Base-by-base conservation (phyloP, 116 monocot genomes). In the Zostera marina region DNA sequence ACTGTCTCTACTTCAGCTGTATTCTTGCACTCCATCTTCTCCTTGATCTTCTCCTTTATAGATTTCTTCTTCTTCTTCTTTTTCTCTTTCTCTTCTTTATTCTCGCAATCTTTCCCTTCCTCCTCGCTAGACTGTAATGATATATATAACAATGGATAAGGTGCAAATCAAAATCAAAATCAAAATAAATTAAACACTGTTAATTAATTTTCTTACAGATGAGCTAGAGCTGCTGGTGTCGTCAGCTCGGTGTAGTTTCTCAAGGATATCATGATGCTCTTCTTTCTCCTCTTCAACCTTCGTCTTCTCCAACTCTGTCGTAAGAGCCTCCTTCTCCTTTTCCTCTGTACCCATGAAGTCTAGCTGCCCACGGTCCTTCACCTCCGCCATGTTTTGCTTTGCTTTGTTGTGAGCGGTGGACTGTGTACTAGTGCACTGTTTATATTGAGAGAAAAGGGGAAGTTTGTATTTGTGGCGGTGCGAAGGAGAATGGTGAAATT, bases 51-150 rank as follows among this genome's bases (percentile, higher is more conserved):
- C 47, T 16, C 47, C 47, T 47, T 47, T 13, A 47, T 47, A n/a
- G n/a, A n/a, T n/a, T 47, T 47, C 49, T 49, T 17, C 49, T 49
- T 49, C 49, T 20, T 49, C 49, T 49, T 47, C 47, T 47, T 49
- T 17, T 49, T 49, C 9, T 49, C 19, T 17, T 49, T 49, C 49
- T 49, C 9, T 17, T 49, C 49, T 17, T 3, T 20, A 8, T 16
- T 49, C 49, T 49, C 17, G 20, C 49, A 7, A 8, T 49, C 49
- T 20, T 49, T 17, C 20, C 19, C 49, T 20, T 49, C 49, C 49
- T 49, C 49, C 32, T 32, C 32, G 32, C 32, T 32, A 10, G 49
- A 49, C 49, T 49, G 49, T 49, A 49, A 20, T 17, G 7, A 15
- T 20, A 47, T 6, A 47, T n/a, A 13, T 1, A 47, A 11, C 13